These are phyloP conservation scores for Cucurbita maxima DNA, from an alignment of 306 rosid species.

Conservation along the genomic window DNA sequence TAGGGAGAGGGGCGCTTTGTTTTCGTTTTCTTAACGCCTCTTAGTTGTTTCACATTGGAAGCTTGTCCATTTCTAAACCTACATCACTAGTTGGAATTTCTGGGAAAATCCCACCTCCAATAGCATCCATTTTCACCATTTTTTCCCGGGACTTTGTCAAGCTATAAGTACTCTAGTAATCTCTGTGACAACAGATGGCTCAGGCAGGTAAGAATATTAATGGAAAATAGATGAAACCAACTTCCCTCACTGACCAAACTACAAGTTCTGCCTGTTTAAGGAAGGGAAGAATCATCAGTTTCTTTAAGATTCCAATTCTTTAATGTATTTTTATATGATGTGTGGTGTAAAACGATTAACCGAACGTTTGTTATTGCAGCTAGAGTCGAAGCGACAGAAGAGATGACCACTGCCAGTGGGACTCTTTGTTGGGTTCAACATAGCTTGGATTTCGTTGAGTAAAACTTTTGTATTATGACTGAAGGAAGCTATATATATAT, in stretches of 20 bases:
- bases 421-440: not conserved
- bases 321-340: not conserved
- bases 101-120: not conserved
- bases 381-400: constrained; percentile 61
- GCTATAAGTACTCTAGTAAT: not conserved
- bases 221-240: not conserved
- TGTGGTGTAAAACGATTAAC: not conserved
- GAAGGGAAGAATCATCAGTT: not conserved
- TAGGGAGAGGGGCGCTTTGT: too few relatives aligned
- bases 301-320: not conserved
- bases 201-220: not conserved
- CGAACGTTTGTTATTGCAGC: constrained; percentile 21
- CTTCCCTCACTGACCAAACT: not conserved
- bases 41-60: too few relatives aligned
- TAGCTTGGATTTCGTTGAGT: not conserved
- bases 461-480: not conserved
- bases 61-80: not conserved
- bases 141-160: not conserved
- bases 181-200: not conserved
- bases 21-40: too few relatives aligned
- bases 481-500: not conserved
- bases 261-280: not conserved
- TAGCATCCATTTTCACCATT: not conserved
- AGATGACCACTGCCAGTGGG: constrained; percentile 18
- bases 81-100: not conserved